Conservation (phyloP, 495 filamentous ascomycete species). For the Penicillium dipodomyicola region DNA sequence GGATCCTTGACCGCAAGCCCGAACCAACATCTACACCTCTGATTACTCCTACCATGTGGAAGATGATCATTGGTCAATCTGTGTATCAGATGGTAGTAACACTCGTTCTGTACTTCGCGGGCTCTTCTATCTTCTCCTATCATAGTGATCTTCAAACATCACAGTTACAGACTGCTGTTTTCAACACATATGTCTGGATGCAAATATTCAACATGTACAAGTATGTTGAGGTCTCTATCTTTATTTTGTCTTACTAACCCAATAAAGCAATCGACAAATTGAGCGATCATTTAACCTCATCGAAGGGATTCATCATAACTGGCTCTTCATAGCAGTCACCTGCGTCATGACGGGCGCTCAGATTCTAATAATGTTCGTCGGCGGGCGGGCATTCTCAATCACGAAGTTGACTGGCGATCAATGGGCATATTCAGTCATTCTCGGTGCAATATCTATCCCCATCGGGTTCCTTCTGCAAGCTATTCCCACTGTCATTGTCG, state of each 20-base stretch:
- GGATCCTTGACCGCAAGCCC: slow-evolving; percentile 62
- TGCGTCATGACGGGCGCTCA: slow-evolving; percentile 70
- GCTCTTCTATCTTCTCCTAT: slow-evolving; percentile 49
- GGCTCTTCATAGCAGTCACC: slow-evolving; percentile 69
- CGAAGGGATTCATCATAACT: slow-evolving; percentile 69
- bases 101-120: slow-evolving; percentile 65
- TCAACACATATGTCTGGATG: slow-evolving; percentile 82
- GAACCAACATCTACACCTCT: slow-evolving; percentile 64
- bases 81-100: slow-evolving; percentile 67
- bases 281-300: slow-evolving; percentile 80
- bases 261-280: slow-evolving; percentile 60
- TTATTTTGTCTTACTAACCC: not conserved
- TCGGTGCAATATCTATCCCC: slow-evolving; percentile 59
- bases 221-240: not conserved
- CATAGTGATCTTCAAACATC: not conserved
- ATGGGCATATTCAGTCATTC: slow-evolving; percentile 63
- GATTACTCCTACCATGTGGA: slow-evolving; percentile 72
- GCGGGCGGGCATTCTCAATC: slow-evolving; percentile 58
- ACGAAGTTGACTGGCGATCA: slow-evolving; percentile 51
- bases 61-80: slow-evolving; percentile 77
- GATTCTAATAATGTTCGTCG: slow-evolving; percentile 64
- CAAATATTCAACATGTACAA: slow-evolving; percentile 71
- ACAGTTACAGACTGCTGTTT: slow-evolving; percentile 60
- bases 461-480: slow-evolving; percentile 39
- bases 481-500: slow-evolving; percentile 1